These are phyloP conservation scores for Suhomyces prunicola DNA, from an alignment of 805 yeast genomes.

Conservation along the genomic window DNA sequence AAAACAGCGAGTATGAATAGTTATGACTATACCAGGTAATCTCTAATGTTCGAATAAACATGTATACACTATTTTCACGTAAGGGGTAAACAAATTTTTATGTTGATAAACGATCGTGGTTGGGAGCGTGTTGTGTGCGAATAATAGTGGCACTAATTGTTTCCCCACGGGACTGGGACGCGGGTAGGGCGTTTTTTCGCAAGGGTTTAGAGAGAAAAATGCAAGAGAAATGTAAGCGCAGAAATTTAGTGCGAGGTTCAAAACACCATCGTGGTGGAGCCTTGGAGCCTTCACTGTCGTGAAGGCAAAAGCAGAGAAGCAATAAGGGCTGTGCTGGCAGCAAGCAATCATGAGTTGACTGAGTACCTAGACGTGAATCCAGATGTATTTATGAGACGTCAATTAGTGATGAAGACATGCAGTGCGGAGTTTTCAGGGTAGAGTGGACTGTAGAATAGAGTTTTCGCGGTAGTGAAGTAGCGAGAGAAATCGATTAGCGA, in stretches of 20 bases:
- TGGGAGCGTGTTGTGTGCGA: not conserved
- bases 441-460: not conserved
- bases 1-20: not conserved
- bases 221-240: not conserved
- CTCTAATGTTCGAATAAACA: not conserved
- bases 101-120: not conserved
- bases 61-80: not conserved
- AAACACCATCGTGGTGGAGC: not conserved
- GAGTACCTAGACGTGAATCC: not conserved
- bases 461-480: not conserved
- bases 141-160: not conserved
- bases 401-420: not conserved
- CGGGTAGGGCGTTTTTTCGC: not conserved
- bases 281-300: no score
- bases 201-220: not conserved
- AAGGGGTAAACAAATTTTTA: not conserved
- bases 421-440: not conserved
- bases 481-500: not conserved
- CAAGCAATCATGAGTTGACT: not conserved
- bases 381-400: not conserved
- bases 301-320: not conserved
- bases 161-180: not conserved
- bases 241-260: not conserved
- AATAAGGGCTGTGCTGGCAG: not conserved
- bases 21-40: not conserved